Percentiles rank a stretch among this genome's conserved stretches.
Evolutionary conservation across 2,329 filamentous ascomycete genomes (phyloP).

Genomic region (Gyromitra esculenta): DNA sequence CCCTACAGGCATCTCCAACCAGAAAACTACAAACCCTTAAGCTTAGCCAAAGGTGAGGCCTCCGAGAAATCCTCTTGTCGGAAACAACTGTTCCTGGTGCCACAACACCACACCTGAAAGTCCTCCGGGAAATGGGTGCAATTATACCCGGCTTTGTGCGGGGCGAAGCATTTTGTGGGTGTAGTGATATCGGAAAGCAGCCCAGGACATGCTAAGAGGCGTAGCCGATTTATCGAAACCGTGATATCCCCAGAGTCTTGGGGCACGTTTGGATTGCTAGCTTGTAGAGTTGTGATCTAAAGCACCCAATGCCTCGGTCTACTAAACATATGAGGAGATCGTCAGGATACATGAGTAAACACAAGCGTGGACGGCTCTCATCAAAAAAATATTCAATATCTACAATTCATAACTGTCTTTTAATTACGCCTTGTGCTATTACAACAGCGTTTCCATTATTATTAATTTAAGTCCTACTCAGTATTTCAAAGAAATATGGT

Average conservation of each 20-base stretch:
- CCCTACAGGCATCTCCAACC: background rate
- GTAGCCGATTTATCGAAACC: background rate
- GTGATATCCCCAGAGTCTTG: background rate
- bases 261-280: background rate
- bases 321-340: background rate
- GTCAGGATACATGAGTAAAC: background rate
- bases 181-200: slow-evolving; percentile 12
- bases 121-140: slow-evolving; percentile 4
- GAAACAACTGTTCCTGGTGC: background rate
- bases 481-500: background rate
- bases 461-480: no score
- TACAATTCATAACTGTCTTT: no score
- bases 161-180: slow-evolving; percentile 28
- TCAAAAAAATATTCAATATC: background rate
- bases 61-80: background rate
- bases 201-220: background rate
- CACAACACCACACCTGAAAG: background rate
- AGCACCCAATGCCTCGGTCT: background rate
- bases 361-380: background rate
- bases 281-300: background rate
- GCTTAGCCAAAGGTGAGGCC: background rate
- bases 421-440: no score
- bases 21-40: background rate
- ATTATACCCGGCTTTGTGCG: slow-evolving; percentile 13
- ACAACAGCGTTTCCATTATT: no score